A percentile compares a stretch with the other conserved stretches of the same genome.
phyloP scores from a whole-genome alignment of 148 eudicot species.

The Rheum nobile region DNA sequence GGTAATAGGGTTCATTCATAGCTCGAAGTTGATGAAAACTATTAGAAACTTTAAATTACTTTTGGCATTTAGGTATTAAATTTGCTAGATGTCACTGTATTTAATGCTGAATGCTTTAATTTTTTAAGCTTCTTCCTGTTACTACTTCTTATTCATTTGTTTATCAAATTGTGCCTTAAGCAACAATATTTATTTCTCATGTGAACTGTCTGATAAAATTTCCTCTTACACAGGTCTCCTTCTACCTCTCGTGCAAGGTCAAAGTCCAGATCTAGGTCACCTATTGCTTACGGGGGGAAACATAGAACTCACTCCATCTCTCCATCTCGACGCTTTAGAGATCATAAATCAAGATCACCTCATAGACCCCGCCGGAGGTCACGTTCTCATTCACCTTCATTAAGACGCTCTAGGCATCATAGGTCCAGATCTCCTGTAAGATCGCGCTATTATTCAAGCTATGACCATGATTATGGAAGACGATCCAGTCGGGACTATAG shows the following conservation, averaged over 20 bases:
- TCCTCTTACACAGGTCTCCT: constrained; percentile 44
- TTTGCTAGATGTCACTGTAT: neutral
- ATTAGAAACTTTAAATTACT: neutral
- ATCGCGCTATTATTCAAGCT: constrained; percentile 58
- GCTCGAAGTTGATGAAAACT: neutral
- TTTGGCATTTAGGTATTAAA: neutral
- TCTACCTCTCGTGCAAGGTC: constrained; percentile 39
- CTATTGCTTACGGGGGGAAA: constrained; percentile 31
- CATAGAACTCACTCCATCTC: constrained; percentile 61
- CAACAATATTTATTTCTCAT: neutral
- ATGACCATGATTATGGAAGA: constrained; percentile 39
- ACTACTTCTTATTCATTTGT: neutral
- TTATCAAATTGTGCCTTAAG: neutral
- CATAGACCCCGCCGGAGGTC: constrained; percentile 27
- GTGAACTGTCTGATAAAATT: neutral
- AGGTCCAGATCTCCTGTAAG: constrained; percentile 69
- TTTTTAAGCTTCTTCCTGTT: neutral
- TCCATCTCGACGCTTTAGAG: constrained; percentile 26
- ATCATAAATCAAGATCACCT: constrained; percentile 25
- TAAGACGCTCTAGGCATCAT: constrained; percentile 42
- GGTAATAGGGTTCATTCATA: neutral
- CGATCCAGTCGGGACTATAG: constrained; percentile 38
- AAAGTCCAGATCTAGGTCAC: constrained; percentile 56
- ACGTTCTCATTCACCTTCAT: constrained; percentile 39
- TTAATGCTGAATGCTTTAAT: neutral